Conservation (phyloP, 1,284 basidiomycete genomes). For the Stygiomarasmius scandens region DNA sequence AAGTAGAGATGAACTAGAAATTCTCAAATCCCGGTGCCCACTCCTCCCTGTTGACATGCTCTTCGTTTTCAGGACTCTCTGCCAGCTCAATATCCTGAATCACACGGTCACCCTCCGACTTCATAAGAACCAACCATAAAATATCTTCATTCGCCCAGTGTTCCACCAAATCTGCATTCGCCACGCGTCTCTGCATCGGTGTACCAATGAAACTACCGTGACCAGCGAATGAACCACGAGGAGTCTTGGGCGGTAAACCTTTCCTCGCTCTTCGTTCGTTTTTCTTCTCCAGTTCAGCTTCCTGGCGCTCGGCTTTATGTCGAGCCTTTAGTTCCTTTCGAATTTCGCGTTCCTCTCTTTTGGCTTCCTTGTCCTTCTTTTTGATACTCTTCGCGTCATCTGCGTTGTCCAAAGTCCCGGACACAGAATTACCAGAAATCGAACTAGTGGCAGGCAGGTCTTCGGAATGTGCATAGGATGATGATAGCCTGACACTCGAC, state of each 20-base stretch:
- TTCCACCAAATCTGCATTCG: slow-evolving; percentile 23
- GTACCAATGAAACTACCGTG: background rate
- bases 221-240: background rate
- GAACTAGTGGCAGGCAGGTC: background rate
- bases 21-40: too few species aligned
- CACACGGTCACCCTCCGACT: slow-evolving; percentile 19
- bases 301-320: background rate
- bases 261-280: background rate
- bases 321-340: slow-evolving; percentile 1
- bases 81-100: slow-evolving; percentile 22
- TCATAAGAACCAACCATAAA: slow-evolving; percentile 26
- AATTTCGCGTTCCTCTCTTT: background rate
- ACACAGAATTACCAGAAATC: too few species aligned
- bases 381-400: background rate
- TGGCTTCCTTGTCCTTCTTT: background rate
- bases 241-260: slow-evolving; percentile 3
- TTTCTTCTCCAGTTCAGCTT: background rate
- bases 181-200: slow-evolving; percentile 16
- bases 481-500: background rate
- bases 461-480: too few species aligned
- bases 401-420: too few species aligned
- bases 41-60: too few species aligned
- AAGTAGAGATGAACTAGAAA: too few species aligned
- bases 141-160: slow-evolving; percentile 20
- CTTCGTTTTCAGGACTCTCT: slow-evolving; percentile 13